These are phyloP conservation scores for Uncinocarpus reesii DNA, from an alignment of 2,329 filamentous ascomycete genomes.

Conservation along the genomic window DNA sequence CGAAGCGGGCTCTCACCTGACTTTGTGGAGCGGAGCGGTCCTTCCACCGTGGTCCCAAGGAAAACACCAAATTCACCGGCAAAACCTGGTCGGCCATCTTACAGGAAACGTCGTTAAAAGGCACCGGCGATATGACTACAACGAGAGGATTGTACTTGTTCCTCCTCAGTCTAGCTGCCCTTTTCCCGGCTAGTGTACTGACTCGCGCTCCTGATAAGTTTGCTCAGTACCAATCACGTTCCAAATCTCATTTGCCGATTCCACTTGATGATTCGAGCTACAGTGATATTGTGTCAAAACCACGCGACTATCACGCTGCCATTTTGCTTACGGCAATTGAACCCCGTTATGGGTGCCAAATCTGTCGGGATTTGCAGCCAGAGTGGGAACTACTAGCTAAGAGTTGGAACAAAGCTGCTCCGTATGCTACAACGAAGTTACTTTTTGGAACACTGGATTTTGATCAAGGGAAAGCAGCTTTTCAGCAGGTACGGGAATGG, in stretches of 20 bases:
- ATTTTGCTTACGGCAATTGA: constrained; percentile 83
- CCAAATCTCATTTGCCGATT: constrained; percentile 44
- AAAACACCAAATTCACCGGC: too few relatives aligned
- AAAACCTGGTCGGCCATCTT: too few relatives aligned
- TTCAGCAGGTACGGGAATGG: constrained; percentile 60
- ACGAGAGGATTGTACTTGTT: not conserved
- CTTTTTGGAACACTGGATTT: constrained; percentile 86
- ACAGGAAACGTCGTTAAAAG: too few relatives aligned
- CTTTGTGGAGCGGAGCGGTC: too few relatives aligned
- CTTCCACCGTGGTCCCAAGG: too few relatives aligned
- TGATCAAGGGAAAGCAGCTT: constrained; percentile 66
- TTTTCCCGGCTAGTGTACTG: not conserved
- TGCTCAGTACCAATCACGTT: not conserved
- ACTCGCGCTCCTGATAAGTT: not conserved
- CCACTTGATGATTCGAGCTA: constrained; percentile 71
- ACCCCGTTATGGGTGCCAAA: constrained; percentile 66
- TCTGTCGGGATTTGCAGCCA: constrained; percentile 85
- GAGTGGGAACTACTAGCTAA: constrained; percentile 82
- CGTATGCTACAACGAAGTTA: constrained; percentile 39
- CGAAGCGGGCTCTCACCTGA: too few relatives aligned
- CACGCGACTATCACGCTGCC: constrained; percentile 72
- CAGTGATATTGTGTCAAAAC: constrained; percentile 60
- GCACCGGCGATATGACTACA: too few relatives aligned
- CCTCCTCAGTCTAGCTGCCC: not conserved
- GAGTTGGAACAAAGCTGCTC: constrained; percentile 77